phyloP scores from a whole-genome alignment of 140 eudicot species.

The Bidens hawaiensis region DNA sequence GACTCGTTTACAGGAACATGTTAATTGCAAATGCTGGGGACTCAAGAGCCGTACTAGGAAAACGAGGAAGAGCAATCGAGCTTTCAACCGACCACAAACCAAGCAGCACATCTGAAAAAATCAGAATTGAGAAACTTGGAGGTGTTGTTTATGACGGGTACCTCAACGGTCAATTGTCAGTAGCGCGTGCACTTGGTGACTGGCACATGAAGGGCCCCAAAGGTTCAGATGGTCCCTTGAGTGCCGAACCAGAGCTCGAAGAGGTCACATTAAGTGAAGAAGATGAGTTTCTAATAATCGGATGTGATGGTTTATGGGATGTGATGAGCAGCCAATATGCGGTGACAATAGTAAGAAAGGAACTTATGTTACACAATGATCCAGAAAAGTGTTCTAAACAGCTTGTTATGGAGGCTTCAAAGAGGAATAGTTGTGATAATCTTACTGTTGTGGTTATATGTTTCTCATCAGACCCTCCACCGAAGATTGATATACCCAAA shows the following conservation, averaged over 20 bases:
- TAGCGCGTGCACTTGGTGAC: constrained; percentile 77
- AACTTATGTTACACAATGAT: constrained; percentile 67
- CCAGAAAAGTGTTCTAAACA: constrained; percentile 50
- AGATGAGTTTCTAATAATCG: constrained; percentile 67
- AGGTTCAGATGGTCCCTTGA: constrained; percentile 52
- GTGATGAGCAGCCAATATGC: constrained; percentile 82
- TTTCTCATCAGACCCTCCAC: constrained; percentile 65
- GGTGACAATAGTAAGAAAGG: constrained; percentile 68
- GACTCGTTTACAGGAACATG: constrained; percentile 62
- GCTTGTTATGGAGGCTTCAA: constrained; percentile 61
- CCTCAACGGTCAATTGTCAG: constrained; percentile 69
- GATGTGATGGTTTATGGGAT: constrained; percentile 75
- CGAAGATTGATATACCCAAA: constrained; percentile 51
- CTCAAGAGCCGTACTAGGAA: constrained; percentile 73
- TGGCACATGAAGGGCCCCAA: constrained; percentile 80
- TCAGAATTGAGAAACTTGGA: constrained; percentile 61
- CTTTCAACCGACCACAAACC: constrained; percentile 79
- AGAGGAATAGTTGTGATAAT: constrained; percentile 64
- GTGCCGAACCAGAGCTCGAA: constrained; percentile 61
- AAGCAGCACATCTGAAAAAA: constrained; percentile 55
- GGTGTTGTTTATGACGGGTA: constrained; percentile 68
- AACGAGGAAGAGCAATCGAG: constrained; percentile 69
- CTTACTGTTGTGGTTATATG: constrained; percentile 60
- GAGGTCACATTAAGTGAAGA: constrained; percentile 50
- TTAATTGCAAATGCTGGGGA: constrained; percentile 72